Percentiles rank a stretch among this genome's conserved stretches.
phyloP scores from a whole-genome alignment of 2,329 filamentous ascomycete genomes.

The Sporothrix globosa region DNA sequence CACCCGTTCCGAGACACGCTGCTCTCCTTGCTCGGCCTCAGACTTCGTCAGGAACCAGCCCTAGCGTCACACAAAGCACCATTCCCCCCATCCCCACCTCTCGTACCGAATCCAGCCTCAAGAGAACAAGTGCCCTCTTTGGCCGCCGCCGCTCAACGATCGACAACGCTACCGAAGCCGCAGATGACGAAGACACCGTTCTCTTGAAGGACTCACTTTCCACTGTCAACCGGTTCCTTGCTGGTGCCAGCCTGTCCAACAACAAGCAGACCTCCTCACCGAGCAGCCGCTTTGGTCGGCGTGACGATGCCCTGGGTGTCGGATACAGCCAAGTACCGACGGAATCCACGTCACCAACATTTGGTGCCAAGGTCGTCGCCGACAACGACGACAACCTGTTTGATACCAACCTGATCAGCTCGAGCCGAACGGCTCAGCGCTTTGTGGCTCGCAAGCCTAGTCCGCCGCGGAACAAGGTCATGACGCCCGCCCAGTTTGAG shows the following conservation, averaged over 20 bases:
- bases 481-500: slow-evolving; percentile 89
- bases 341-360: slow-evolving; percentile 42
- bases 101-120: slow-evolving; percentile 43
- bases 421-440: slow-evolving; percentile 46
- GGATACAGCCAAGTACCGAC: slow-evolving; percentile 42
- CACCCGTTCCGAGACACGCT: slow-evolving; percentile 48
- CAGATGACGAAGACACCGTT: slow-evolving; percentile 58
- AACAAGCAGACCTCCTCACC: slow-evolving; percentile 24
- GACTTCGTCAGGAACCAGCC: slow-evolving; percentile 38
- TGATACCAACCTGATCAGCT: slow-evolving; percentile 50
- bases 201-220: slow-evolving; percentile 57
- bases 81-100: slow-evolving; percentile 38
- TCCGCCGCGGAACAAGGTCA: slow-evolving; percentile 70
- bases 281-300: slow-evolving; percentile 44
- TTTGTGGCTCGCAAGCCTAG: slow-evolving; percentile 44
- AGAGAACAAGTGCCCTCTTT: slow-evolving; percentile 41
- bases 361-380: slow-evolving; percentile 47
- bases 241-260: slow-evolving; percentile 31
- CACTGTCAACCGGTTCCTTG: slow-evolving; percentile 53
- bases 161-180: slow-evolving; percentile 39
- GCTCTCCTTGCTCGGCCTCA: slow-evolving; percentile 41
- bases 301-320: slow-evolving; percentile 45
- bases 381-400: slow-evolving; percentile 62
- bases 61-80: neutral
- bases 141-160: slow-evolving; percentile 40